phyloP scores from a whole-genome alignment of 2,329 filamentous ascomycete species.

The Berkeleyomyces rouxiae region DNA sequence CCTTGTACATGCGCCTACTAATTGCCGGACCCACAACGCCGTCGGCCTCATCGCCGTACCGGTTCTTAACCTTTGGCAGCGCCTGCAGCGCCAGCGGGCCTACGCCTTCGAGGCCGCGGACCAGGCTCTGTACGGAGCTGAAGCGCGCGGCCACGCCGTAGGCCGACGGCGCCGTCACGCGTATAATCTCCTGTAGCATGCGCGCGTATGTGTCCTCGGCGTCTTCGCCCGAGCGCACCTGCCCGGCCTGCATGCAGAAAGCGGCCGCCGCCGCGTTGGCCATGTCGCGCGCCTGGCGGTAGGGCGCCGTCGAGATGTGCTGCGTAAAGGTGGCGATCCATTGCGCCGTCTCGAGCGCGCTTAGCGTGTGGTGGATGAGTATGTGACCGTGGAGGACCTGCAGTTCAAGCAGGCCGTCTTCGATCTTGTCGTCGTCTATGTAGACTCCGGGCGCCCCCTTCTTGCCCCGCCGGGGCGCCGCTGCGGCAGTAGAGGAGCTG shows the following conservation, averaged over 20 bases:
- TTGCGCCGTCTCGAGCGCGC: slow-evolving; percentile 46
- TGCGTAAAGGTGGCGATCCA: slow-evolving; percentile 63
- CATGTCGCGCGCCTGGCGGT: slow-evolving; percentile 38
- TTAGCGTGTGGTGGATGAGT: slow-evolving; percentile 52
- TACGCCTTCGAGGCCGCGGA: slow-evolving; percentile 37
- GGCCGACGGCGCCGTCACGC: slow-evolving; percentile 56
- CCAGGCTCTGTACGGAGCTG: slow-evolving; percentile 37
- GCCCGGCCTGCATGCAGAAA: slow-evolving; percentile 67
- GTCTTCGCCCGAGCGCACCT: slow-evolving; percentile 54
- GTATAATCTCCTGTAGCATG: slow-evolving; percentile 60
- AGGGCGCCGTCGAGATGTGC: slow-evolving; percentile 61
- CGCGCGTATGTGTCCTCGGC: slow-evolving; percentile 50
- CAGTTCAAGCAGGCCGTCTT: slow-evolving; percentile 52
- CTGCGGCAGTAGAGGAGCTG: background rate
- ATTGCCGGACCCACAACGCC: slow-evolving; percentile 38
- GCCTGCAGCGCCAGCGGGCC: slow-evolving; percentile 48
- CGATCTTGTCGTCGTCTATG: slow-evolving; percentile 50
- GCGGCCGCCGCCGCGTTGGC: slow-evolving; percentile 35
- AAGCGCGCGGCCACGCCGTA: slow-evolving; percentile 50
- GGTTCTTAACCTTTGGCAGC: slow-evolving; percentile 40
- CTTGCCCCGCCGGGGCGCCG: slow-evolving; percentile 20
- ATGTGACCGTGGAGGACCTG: slow-evolving; percentile 47
- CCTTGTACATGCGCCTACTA: slow-evolving; percentile 40
- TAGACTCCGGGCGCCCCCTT: slow-evolving; percentile 16
- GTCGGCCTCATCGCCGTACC: slow-evolving; percentile 39